phyloP scores from a whole-genome alignment of 306 rosid species.

The Trifolium fragiferum region DNA sequence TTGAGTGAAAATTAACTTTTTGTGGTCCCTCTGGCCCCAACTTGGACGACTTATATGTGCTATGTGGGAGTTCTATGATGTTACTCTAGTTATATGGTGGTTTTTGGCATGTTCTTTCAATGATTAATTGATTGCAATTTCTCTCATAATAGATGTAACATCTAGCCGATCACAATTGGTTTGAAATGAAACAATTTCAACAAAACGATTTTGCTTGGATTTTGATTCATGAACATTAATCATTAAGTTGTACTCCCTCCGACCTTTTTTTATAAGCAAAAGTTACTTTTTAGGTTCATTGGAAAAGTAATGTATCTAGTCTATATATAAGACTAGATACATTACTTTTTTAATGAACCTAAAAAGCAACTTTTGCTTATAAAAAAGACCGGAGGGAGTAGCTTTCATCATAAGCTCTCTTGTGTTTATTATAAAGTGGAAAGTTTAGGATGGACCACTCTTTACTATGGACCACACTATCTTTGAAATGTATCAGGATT shows the following conservation, averaged over 20 bases:
- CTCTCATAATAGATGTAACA: neutral
- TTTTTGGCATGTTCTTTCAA: slow-evolving; percentile 25
- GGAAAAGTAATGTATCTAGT: too few relatives aligned
- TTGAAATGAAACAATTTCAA: neutral
- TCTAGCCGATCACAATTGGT: neutral
- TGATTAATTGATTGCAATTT: slow-evolving; percentile 6
- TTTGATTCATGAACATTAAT: slow-evolving; percentile 16
- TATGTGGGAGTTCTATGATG: neutral
- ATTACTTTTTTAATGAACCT: too few relatives aligned
- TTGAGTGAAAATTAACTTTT: neutral
- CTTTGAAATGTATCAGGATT: too few relatives aligned
- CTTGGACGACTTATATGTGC: neutral
- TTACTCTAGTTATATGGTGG: neutral
- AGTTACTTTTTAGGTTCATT: too few relatives aligned
- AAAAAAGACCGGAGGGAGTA: too few relatives aligned
- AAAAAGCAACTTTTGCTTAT: too few relatives aligned
- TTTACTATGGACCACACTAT: neutral
- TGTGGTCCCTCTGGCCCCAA: neutral
- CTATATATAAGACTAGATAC: too few relatives aligned
- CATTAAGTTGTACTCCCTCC: too few relatives aligned
- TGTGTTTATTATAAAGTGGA: neutral
- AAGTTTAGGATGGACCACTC: neutral
- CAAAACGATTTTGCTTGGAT: slow-evolving; percentile 21
- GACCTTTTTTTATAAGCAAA: too few relatives aligned
- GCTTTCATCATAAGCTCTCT: slow-evolving; percentile 13